These are phyloP conservation scores for Tolypocladium tundrense DNA, from an alignment of 2,329 filamentous ascomycete species.

Conservation along the genomic window DNA sequence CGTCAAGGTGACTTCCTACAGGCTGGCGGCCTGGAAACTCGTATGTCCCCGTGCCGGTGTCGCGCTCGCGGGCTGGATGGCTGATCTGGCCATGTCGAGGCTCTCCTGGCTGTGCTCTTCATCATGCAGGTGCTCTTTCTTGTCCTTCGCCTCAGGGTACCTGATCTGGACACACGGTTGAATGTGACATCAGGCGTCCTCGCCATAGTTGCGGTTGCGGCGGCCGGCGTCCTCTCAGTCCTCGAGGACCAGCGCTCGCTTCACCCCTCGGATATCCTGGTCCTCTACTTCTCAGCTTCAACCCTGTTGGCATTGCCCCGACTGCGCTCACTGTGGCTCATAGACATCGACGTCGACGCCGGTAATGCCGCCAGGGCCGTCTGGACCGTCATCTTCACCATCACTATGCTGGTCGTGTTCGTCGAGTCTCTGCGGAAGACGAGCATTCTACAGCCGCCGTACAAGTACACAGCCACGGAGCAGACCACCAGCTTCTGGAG, in stretches of 20 bases:
- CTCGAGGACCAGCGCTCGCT: constrained; percentile 1
- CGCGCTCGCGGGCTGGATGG: background rate
- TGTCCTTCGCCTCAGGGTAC: background rate
- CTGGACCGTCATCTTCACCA: background rate
- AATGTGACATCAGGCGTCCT: background rate
- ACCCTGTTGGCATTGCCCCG: background rate
- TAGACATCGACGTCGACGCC: background rate
- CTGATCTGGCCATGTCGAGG: background rate
- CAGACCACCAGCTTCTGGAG: background rate
- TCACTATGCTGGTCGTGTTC: background rate
- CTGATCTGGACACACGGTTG: background rate
- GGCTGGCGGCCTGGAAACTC: background rate
- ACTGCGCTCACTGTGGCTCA: background rate
- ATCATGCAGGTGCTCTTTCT: background rate
- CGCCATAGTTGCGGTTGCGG: background rate
- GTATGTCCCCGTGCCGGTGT: background rate
- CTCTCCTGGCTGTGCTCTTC: background rate
- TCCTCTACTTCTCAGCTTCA: background rate
- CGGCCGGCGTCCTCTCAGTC: background rate
- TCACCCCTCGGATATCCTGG: background rate
- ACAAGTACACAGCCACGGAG: background rate
- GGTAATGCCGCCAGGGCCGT: background rate
- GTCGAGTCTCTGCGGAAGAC: background rate
- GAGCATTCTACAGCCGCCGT: background rate
- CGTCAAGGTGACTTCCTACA: background rate